Percentiles rank a stretch among this genome's conserved stretches.
These are phyloP conservation scores for Boletus eberwhitei DNA, from an alignment of 768 basidiomycete genomes.

Conservation along the genomic window DNA sequence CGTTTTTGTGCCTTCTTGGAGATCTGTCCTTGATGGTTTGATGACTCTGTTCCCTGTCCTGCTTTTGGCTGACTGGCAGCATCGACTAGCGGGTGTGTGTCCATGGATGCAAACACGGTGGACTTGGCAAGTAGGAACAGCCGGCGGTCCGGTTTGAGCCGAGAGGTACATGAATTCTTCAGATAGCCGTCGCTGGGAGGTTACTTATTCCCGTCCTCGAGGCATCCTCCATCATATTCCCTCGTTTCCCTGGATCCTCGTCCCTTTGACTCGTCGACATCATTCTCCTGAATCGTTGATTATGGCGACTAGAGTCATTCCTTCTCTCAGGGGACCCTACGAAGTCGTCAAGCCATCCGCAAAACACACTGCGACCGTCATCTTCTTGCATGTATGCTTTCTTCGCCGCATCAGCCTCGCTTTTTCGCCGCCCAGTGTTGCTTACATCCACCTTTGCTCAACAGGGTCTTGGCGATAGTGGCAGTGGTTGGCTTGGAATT, in stretches of 20 bases:
- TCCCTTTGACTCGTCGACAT: not conserved
- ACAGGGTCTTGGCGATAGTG: slow-evolving; percentile 75
- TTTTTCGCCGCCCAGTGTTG: slow-evolving; percentile 2
- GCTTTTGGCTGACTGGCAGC: slow-evolving; percentile 13
- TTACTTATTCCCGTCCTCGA: not conserved
- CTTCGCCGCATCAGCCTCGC: not conserved
- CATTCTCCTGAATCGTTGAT: not conserved
- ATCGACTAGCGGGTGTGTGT: slow-evolving; percentile 10
- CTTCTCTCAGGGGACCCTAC: slow-evolving; percentile 28
- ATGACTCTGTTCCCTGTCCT: slow-evolving; percentile 9
- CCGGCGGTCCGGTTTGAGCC: slow-evolving; percentile 23
- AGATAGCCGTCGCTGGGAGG: not conserved
- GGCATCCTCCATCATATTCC: not conserved
- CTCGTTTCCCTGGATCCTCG: not conserved
- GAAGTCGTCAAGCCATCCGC: slow-evolving; percentile 51
- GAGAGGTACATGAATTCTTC: slow-evolving; percentile 5
- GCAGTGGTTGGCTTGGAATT: slow-evolving; percentile 74
- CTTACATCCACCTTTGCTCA: slow-evolving; percentile 2
- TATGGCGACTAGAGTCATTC: slow-evolving; percentile 21
- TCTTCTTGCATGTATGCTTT: slow-evolving; percentile 79
- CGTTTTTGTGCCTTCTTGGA: slow-evolving; percentile 82
- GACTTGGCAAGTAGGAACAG: slow-evolving; percentile 2
- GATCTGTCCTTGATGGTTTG: slow-evolving; percentile 33
- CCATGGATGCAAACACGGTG: slow-evolving; percentile 15
- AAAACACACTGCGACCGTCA: slow-evolving; percentile 81